A percentile compares a stretch with the other conserved stretches of the same genome.
These are phyloP conservation scores for Trichosporon sp. DNA, from an alignment of 1,284 basidiomycete genomes.

Conservation along the genomic window DNA sequence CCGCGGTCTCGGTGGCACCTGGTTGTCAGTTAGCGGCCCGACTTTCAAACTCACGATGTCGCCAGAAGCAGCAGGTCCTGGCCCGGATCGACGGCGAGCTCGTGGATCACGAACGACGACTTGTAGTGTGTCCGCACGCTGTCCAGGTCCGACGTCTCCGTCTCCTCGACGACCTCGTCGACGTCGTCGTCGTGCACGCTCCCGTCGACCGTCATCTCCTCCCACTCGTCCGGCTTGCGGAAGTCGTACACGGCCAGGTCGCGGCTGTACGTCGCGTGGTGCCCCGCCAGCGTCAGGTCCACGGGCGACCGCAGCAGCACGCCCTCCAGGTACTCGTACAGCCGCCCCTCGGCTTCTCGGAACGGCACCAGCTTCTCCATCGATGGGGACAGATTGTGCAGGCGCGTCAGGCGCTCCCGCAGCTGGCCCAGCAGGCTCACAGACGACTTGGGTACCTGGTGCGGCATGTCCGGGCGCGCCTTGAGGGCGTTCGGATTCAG, in stretches of 20 bases:
- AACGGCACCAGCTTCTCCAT: conserved; percentile 23
- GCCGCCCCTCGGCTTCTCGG: conserved; percentile 36
- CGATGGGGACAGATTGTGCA: conserved; percentile 36
- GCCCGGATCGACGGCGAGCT: conserved; percentile 48
- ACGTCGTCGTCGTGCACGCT: neutral
- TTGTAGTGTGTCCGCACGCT: conserved; percentile 18
- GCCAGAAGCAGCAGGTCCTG: conserved; percentile 43
- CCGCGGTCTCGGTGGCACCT: neutral
- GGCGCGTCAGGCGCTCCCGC: conserved; percentile 38
- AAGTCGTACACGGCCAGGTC: conserved; percentile 30
- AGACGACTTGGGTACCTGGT: conserved; percentile 48
- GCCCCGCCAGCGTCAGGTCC: conserved; percentile 19
- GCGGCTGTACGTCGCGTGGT: conserved; percentile 9
- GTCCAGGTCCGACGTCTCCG: neutral
- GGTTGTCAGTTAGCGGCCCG: neutral
- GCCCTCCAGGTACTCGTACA: conserved; percentile 50
- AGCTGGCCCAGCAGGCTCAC: conserved; percentile 37
- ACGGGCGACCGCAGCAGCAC: conserved; percentile 32
- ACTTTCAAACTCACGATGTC: neutral
- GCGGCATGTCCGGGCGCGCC: conserved; percentile 18
- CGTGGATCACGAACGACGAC: conserved; percentile 39
- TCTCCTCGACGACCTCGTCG: conserved; percentile 9
- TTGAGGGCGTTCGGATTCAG: conserved; percentile 52
- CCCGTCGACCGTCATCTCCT: conserved; percentile 11
- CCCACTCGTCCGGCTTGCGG: conserved; percentile 25